Conservation (phyloP, 805 yeast genomes). For the Metschnikowia chrysomelidarum region DNA sequence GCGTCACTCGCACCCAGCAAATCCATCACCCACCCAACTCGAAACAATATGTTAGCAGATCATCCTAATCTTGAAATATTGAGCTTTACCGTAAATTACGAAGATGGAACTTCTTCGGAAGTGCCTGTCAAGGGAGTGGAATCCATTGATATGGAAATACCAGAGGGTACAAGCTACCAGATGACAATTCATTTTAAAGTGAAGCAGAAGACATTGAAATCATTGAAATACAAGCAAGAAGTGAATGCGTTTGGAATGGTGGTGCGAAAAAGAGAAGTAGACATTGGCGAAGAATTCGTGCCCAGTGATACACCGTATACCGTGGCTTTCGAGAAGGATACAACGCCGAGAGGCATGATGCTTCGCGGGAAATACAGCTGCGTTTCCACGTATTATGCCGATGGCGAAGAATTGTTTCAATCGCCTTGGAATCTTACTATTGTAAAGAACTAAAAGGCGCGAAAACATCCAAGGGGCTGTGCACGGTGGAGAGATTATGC, state of each 20-base stretch:
- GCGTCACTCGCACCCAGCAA: too few species aligned
- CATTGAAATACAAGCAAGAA: conserved; percentile 35
- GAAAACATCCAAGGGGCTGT: too few species aligned
- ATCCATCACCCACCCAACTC: too few species aligned
- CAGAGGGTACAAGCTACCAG: conserved; percentile 35
- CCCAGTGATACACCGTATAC: conserved; percentile 35
- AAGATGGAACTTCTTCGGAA: conserved; percentile 27
- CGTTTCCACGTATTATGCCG: conserved; percentile 33
- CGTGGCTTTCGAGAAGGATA: conserved; percentile 31
- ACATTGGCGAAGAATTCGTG: conserved; percentile 31
- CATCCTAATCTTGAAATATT: conserved; percentile 35
- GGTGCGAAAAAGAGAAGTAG: conserved; percentile 28
- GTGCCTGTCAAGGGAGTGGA: conserved; percentile 31
- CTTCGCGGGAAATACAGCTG: conserved; percentile 35
- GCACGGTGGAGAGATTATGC: too few species aligned
- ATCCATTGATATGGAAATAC: conserved; percentile 29
- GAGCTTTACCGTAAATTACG: conserved; percentile 28
- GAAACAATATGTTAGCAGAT: conserved; percentile 13
- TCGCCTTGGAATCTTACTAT: conserved; percentile 38
- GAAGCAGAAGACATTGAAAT: conserved; percentile 25
- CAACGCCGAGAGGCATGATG: conserved; percentile 40
- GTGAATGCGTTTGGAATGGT: conserved; percentile 36
- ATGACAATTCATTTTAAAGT: conserved; percentile 35
- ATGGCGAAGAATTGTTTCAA: conserved; percentile 27
- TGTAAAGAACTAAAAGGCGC: conserved; percentile 17